Base-by-base conservation (phyloP, 2,329 filamentous ascomycete genomes). In the Cordyceps farinosa region DNA sequence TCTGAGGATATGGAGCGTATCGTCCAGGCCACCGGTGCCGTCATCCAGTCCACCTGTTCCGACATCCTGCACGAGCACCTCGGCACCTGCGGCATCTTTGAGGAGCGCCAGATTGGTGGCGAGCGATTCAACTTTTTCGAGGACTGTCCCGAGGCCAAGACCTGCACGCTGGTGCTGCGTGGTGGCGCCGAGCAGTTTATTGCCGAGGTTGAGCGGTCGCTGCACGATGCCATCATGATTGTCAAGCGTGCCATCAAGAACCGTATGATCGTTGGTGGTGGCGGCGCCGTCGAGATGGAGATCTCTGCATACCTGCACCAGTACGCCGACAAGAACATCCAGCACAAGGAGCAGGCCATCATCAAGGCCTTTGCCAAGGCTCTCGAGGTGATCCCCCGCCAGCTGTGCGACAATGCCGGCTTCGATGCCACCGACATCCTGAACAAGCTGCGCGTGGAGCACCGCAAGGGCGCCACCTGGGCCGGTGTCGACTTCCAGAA, bases 151-250 rank as follows among this genome's bases (percentile, higher is more conserved):
- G 89, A 88, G 72, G 94, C 95, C 68, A 97, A 96, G 85, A 98
- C 95, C 1, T 99, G 95, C 84, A 99, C 95, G 10, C 83, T 99
- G 27, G 88, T 99, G 47, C 88, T 99, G 67, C 91, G 95, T 73
- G 95, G 95, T 72, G 95, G 95, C 68, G 95, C 95, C 42, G 95
- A 99, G 82, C 95, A 99, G 77, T 99, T 99, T 80, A 99, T 99
- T 71, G 95, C 95, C 64, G 95, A 99, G 78, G 95, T 97, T 1
- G 95, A 99, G 82, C 91, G 95, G 67, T 97, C 92, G 74, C 85
- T 99, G 69, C 95, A 99, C 82, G 95, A 99, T 73, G 95, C 95
- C 70, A 98, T 99, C 79, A 99, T 99, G 95, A 97, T 99, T 72
- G 95, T 99, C 74, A 98, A 98, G 87, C 92, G 96, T 66, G 92